These are phyloP conservation scores for Grifola frondosa DNA, from an alignment of 1,284 basidiomycete genomes.

Conservation along the genomic window DNA sequence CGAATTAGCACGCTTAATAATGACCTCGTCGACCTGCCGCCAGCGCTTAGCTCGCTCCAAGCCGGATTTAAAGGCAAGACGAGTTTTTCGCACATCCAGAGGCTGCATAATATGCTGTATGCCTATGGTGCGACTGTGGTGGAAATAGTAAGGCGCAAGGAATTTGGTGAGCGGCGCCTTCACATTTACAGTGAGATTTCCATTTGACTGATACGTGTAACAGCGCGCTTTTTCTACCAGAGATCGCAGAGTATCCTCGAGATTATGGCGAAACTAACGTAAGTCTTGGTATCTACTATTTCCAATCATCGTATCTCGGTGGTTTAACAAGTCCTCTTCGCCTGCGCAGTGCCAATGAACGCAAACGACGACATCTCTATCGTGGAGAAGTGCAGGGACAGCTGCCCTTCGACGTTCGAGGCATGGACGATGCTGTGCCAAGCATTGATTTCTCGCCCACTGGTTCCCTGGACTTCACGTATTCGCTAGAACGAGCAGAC, in stretches of 20 bases:
- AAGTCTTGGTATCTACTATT: conserved; percentile 30
- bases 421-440: conserved; percentile 76
- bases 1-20: conserved; percentile 76
- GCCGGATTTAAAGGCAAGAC: conserved; percentile 70
- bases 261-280: conserved; percentile 82
- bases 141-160: conserved; percentile 87
- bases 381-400: conserved; percentile 77
- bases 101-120: conserved; percentile 88
- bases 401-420: conserved; percentile 74
- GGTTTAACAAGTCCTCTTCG: too few species aligned
- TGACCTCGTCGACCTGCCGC: conserved; percentile 69
- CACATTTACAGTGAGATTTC: background rate
- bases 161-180: conserved; percentile 62
- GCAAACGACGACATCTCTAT: conserved; percentile 75
- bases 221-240: conserved; percentile 77
- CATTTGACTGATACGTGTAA: conserved; percentile 2
- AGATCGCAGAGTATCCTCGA: conserved; percentile 77
- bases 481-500: conserved; percentile 69
- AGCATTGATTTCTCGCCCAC: conserved; percentile 74
- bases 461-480: conserved; percentile 45
- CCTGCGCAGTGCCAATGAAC: conserved; percentile 58
- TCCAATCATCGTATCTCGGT: background rate
- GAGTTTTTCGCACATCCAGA: conserved; percentile 86
- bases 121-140: conserved; percentile 92
- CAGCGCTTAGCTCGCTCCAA: conserved; percentile 63